Evolutionary conservation across 495 filamentous ascomycete genomes (phyloP).

Genomic region (Aeminium ludgeri): DNA sequence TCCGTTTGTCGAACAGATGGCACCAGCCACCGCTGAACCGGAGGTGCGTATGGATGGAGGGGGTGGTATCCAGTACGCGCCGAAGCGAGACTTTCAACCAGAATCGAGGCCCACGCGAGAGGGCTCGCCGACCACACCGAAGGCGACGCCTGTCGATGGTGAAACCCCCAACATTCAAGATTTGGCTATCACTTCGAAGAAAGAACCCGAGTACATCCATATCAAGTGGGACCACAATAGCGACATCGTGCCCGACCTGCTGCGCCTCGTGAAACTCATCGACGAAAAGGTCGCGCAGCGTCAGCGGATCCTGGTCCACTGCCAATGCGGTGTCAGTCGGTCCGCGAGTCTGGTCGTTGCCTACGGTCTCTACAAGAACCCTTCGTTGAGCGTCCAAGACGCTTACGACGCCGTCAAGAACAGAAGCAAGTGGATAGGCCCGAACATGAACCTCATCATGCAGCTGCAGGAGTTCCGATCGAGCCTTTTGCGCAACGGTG

Average conservation of each 20-base stretch:
- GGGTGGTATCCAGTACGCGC: constrained; percentile 20
- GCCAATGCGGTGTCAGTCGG: constrained; percentile 86
- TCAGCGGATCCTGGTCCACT: constrained; percentile 84
- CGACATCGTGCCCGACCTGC: constrained; percentile 75
- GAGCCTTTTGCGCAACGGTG: constrained; percentile 35
- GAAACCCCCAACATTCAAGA: constrained; percentile 1
- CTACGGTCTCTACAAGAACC: constrained; percentile 87
- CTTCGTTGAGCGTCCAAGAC: constrained; percentile 71
- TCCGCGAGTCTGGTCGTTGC: constrained; percentile 95
- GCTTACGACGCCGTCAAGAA: constrained; percentile 82
- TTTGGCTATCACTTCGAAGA: constrained; percentile 17
- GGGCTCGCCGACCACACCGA: constrained; percentile 25
- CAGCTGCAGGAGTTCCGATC: constrained; percentile 85
- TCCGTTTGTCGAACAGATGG: constrained; percentile 39
- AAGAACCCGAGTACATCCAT: constrained; percentile 78
- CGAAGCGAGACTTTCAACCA: constrained; percentile 9
- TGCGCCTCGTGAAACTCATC: constrained; percentile 70
- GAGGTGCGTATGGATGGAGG: constrained; percentile 21
- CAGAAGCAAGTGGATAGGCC: constrained; percentile 87
- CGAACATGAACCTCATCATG: constrained; percentile 97
- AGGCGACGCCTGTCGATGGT: constrained; percentile 18
- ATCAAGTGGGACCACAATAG: constrained; percentile 97
- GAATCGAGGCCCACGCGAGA: constrained; percentile 13
- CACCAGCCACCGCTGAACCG: constrained; percentile 5
- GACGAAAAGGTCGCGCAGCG: constrained; percentile 59